Base-by-base conservation (phyloP, 1,139 yeast genomes). In the Kodamaea sp. region DNA sequence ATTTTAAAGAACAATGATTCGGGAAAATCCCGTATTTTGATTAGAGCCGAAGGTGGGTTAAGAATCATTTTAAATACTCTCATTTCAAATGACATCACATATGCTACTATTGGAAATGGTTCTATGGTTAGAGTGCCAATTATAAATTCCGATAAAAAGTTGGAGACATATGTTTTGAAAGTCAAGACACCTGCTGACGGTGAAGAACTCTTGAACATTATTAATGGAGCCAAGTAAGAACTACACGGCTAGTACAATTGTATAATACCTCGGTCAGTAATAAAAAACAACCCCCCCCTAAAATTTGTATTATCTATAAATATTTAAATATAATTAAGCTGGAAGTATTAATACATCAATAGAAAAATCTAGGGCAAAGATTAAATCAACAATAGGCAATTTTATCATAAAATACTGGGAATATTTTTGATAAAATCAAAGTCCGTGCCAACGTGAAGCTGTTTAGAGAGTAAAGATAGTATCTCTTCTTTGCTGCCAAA, bases 31-130 rank as follows among this genome's bases (percentile, higher is more conserved):
- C 79, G 98, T 55, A 65, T 87, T 9, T 65, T 92, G 32, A 73
- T 92, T 23, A 79, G 97, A 53, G 87, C 96, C 0, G 97, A 90
- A 43, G 96, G 96, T 29, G 80, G 90, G 31, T 84, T 85, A 34
- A 73, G 94, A 49, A 81, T 89, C n/a, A 60, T 92, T 32, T 66
- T 92, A 44, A 92, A 92, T 58, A 67, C 81, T 15, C 59, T 67
- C 15, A 63, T 85, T 7, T 64, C 72, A 41, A 68, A 73, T 54
- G 71, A 72, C 44, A 62, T 85, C 52, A 68, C 68, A 31, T 80
- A 83, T 58, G 64, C 77, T 43, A 63, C 75, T 4, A 62, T 78
- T 33, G 87, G 86, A 7, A 81, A 79, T 49, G 79, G 79, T 10
- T 65, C 70, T 11, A 63, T 73, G 54, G 80, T 84, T 23, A 71